These are phyloP conservation scores for Lentinula edodes DNA, from an alignment of 768 basidiomycete genomes.

Conservation along the genomic window DNA sequence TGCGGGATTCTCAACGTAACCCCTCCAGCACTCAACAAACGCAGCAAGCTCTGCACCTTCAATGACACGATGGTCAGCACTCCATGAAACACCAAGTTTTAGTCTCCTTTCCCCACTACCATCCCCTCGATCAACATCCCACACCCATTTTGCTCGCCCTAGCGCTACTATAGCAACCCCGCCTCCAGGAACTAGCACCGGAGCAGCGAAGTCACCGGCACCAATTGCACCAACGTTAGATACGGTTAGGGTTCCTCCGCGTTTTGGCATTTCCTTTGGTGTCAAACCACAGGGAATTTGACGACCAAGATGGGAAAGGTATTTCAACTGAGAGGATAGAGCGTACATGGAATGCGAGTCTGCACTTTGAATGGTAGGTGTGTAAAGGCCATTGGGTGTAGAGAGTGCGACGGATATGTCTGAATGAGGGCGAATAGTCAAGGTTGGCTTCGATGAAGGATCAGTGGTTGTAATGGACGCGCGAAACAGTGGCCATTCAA, in stretches of 20 bases:
- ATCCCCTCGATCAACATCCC: conserved; percentile 55
- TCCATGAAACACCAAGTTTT: conserved; percentile 70
- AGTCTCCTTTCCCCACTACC: conserved; percentile 47
- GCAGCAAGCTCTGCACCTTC: conserved; percentile 88
- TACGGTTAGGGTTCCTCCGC: conserved; percentile 76
- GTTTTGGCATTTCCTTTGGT: conserved; percentile 62
- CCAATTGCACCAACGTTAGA: conserved; percentile 84
- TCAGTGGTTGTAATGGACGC: conserved; percentile 54
- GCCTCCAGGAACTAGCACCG: conserved; percentile 76
- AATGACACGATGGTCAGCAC: conserved; percentile 81
- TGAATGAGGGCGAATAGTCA: conserved; percentile 67
- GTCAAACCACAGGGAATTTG: conserved; percentile 63
- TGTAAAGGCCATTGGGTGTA: conserved; percentile 79
- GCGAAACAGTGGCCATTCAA: conserved; percentile 80
- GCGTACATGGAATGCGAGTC: conserved; percentile 53
- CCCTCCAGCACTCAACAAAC: conserved; percentile 82
- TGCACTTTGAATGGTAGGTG: conserved; percentile 59
- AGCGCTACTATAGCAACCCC: conserved; percentile 84
- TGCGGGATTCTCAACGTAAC: conserved; percentile 71
- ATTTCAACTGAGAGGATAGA: conserved; percentile 55
- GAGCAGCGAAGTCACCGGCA: conserved; percentile 60
- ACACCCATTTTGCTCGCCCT: conserved; percentile 72
- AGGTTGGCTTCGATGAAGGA: conserved; percentile 47
- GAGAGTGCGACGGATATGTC: conserved; percentile 77
- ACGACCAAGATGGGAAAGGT: conserved; percentile 60